phyloP scores from a whole-genome alignment of 2,329 filamentous ascomycete genomes.

The Pseudogymnoascus sp. region DNA sequence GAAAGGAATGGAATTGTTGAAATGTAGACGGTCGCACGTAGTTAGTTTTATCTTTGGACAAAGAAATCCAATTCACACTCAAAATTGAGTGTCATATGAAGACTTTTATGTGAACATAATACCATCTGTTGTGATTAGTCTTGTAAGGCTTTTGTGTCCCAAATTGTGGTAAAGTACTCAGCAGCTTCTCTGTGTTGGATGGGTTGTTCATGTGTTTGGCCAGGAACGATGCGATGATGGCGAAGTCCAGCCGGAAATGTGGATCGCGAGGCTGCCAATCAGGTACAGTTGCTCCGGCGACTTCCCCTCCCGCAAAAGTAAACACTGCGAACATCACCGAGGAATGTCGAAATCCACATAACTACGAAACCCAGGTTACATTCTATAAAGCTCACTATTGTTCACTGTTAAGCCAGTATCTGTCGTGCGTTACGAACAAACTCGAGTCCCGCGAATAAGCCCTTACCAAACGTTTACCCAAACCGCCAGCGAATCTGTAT shows the following conservation, averaged over 20 bases:
- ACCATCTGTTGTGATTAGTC: not conserved
- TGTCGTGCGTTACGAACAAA: not conserved
- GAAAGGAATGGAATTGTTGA: not conserved
- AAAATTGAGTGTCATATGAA: not conserved
- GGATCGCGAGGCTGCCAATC: slow-evolving; percentile 6
- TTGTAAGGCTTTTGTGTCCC: not conserved
- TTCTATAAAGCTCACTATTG: not conserved
- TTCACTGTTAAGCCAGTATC: too few relatives aligned
- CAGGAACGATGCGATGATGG: not conserved
- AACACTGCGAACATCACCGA: not conserved
- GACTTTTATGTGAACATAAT: not conserved
- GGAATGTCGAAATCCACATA: not conserved
- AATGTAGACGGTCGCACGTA: not conserved
- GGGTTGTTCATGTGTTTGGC: not conserved
- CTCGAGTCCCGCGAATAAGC: not conserved
- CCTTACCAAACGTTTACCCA: not conserved
- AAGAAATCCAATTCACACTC: not conserved
- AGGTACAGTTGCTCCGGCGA: slow-evolving; percentile 5
- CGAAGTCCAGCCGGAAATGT: not conserved
- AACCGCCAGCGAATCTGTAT: not conserved
- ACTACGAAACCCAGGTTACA: not conserved
- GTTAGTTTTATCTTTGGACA: not conserved
- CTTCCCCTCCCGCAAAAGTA: slow-evolving; percentile 7
- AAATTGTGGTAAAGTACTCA: not conserved
- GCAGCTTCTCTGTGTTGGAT: not conserved